Conservation (phyloP, 2,329 filamentous ascomycete genomes). For the Orbilia quercus region DNA sequence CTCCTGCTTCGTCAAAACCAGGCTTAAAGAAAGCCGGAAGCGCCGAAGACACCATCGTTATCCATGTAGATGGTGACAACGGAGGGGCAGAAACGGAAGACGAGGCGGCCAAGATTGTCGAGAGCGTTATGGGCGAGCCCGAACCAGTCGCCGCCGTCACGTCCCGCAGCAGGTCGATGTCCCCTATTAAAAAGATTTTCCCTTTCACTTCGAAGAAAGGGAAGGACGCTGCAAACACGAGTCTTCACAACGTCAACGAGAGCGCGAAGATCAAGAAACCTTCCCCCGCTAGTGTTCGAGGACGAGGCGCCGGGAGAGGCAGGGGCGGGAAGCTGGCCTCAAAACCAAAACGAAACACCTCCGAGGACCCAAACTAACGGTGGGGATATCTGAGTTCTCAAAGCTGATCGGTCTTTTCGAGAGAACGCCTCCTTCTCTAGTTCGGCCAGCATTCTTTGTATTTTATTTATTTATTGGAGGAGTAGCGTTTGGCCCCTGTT, state of each 20-base stretch:
- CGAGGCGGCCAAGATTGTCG: slow-evolving; percentile 47
- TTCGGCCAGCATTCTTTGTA: neutral
- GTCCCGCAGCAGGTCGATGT: slow-evolving; percentile 36
- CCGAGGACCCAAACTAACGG: slow-evolving; percentile 24
- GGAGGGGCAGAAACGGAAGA: slow-evolving; percentile 25
- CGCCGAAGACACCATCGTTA: slow-evolving; percentile 39
- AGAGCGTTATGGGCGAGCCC: slow-evolving; percentile 49
- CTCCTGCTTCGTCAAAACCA: neutral
- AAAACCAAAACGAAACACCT: slow-evolving; percentile 24
- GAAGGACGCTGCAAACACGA: slow-evolving; percentile 22
- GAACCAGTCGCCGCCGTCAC: slow-evolving; percentile 30
- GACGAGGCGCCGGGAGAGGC: slow-evolving; percentile 32
- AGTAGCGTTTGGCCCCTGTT: neutral
- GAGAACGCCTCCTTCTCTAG: no score
- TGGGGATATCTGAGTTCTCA: neutral
- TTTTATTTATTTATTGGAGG: neutral
- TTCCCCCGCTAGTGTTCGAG: slow-evolving; percentile 33
- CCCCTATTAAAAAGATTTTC: slow-evolving; percentile 50
- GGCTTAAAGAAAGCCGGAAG: slow-evolving; percentile 12
- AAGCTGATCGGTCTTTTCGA: no score
- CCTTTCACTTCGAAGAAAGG: slow-evolving; percentile 42
- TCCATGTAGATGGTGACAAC: slow-evolving; percentile 33
- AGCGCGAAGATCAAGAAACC: slow-evolving; percentile 52
- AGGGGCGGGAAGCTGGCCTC: slow-evolving; percentile 36
- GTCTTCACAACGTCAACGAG: slow-evolving; percentile 44